Percentiles rank a stretch among this genome's conserved stretches.
phyloP scores from a whole-genome alignment of 345 rosid genomes.

The Raphanus sativus region DNA sequence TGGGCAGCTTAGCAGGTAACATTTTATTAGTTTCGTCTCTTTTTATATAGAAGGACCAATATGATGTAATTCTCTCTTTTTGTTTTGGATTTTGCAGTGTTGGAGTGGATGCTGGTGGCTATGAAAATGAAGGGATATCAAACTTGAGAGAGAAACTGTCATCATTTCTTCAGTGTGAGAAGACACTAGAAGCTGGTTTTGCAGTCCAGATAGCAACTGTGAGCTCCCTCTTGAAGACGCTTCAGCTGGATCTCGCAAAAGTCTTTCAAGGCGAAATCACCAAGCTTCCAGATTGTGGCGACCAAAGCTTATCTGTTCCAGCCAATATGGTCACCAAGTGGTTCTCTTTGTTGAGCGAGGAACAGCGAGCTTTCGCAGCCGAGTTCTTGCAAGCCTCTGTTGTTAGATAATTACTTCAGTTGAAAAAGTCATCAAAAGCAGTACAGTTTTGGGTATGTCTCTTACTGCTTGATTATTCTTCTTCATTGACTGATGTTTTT shows the following conservation, averaged over 20 bases:
- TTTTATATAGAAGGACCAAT: conserved; percentile 3
- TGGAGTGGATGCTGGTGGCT: conserved; percentile 65
- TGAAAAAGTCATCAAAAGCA: background rate
- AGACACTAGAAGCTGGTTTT: conserved; percentile 42
- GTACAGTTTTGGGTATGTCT: conserved; percentile 21
- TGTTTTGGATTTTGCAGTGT: conserved; percentile 44
- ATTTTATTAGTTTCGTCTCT: conserved; percentile 1
- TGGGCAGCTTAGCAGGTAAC: conserved; percentile 81
- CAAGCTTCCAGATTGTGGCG: conserved; percentile 11
- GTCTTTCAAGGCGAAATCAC: conserved; percentile 30
- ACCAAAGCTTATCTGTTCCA: conserved; percentile 34
- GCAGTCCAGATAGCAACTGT: conserved; percentile 59
- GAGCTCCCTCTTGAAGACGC: conserved; percentile 54
- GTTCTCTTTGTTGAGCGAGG: conserved; percentile 54
- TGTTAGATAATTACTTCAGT: conserved; percentile 2
- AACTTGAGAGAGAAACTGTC: conserved; percentile 49
- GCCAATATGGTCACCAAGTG: conserved; percentile 53
- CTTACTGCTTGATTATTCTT: conserved; percentile 15
- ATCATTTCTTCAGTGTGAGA: conserved; percentile 47
- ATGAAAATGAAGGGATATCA: conserved; percentile 54
- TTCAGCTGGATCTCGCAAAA: conserved; percentile 38
- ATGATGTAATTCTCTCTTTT: background rate
- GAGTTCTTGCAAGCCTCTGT: conserved; percentile 34
- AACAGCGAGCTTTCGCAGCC: conserved; percentile 32
- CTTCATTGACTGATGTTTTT: background rate